Conservation (phyloP, 768 basidiomycete species). For the Hydnum rufescens region DNA sequence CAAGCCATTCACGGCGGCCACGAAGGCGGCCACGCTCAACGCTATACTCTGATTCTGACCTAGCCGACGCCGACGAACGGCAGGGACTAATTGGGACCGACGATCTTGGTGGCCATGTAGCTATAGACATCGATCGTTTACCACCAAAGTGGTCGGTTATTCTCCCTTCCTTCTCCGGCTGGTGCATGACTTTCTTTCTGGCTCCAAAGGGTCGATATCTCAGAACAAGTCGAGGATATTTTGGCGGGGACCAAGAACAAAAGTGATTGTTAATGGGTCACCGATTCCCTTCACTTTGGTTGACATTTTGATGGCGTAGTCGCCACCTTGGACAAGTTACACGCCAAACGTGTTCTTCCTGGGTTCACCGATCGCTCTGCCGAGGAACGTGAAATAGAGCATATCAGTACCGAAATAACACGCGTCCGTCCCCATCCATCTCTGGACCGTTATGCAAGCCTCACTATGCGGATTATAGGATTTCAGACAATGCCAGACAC, state of each 20-base stretch:
- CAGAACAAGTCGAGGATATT: constrained; percentile 73
- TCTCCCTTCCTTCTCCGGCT: constrained; percentile 12
- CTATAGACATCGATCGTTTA: constrained; percentile 33
- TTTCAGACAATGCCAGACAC: constrained; percentile 33
- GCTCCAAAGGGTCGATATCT: constrained; percentile 68
- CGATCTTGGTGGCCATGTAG: constrained; percentile 20
- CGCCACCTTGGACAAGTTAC: constrained; percentile 75
- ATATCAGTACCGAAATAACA: constrained; percentile 71
- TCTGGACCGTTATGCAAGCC: neutral
- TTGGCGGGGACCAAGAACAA: constrained; percentile 49
- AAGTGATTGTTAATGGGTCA: constrained; percentile 32
- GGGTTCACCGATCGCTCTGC: constrained; percentile 88
- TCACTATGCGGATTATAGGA: constrained; percentile 24
- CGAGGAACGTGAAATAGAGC: constrained; percentile 88
- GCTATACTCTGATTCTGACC: constrained; percentile 25
- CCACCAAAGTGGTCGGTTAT: constrained; percentile 68
- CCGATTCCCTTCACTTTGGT: neutral
- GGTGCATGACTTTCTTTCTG: constrained; percentile 5
- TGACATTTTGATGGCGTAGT: constrained; percentile 28
- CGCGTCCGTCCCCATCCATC: constrained; percentile 28
- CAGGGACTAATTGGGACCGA: constrained; percentile 31
- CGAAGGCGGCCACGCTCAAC: constrained; percentile 7
- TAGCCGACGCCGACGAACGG: constrained; percentile 33
- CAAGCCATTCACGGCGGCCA: constrained; percentile 19
- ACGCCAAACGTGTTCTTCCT: constrained; percentile 88